Conservation (phyloP, 352 stramenopile species). For the Phytophthora vignae region DNA sequence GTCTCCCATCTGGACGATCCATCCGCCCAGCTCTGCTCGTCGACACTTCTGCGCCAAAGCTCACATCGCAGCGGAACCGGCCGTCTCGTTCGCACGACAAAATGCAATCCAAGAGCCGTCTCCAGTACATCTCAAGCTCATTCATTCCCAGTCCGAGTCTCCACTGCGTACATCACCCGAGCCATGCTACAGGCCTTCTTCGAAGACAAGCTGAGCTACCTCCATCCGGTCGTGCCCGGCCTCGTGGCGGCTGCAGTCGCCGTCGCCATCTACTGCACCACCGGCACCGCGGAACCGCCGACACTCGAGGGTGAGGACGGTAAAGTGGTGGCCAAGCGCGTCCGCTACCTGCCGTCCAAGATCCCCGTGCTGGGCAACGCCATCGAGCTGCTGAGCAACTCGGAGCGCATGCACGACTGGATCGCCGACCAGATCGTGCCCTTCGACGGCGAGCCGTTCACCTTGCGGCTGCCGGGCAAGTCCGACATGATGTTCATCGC, state of each 20-base stretch:
- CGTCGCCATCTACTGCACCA: conserved; percentile 32
- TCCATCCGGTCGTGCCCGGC: conserved; percentile 29
- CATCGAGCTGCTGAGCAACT: conserved; percentile 50
- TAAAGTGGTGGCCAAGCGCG: conserved; percentile 25
- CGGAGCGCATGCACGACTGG: conserved; percentile 62
- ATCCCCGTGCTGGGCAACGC: conserved; percentile 45
- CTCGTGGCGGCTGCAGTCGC: conserved; percentile 22
- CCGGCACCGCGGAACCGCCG: conserved; percentile 2
- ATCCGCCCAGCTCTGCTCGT: conserved; percentile 13
- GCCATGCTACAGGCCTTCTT: conserved; percentile 36
- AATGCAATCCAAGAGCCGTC: neutral
- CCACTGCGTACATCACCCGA: neutral
- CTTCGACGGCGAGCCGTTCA: conserved; percentile 47
- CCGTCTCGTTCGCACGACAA: conserved; percentile 6
- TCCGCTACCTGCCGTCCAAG: conserved; percentile 42
- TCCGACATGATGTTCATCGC: conserved; percentile 49
- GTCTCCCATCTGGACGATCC: conserved; percentile 4
- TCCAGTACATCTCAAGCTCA: neutral
- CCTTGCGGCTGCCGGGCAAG: conserved; percentile 39
- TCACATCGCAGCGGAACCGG: conserved; percentile 20
- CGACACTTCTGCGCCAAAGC: conserved; percentile 4
- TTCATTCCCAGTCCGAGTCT: conserved; percentile 3
- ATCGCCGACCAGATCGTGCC: conserved; percentile 45
- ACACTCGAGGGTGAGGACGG: conserved; percentile 1
- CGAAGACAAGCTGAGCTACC: conserved; percentile 18